A percentile compares a stretch with the other conserved stretches of the same genome.
Conservation (phyloP, 768 basidiomycete genomes). For the Tremella yokohamensis region DNA sequence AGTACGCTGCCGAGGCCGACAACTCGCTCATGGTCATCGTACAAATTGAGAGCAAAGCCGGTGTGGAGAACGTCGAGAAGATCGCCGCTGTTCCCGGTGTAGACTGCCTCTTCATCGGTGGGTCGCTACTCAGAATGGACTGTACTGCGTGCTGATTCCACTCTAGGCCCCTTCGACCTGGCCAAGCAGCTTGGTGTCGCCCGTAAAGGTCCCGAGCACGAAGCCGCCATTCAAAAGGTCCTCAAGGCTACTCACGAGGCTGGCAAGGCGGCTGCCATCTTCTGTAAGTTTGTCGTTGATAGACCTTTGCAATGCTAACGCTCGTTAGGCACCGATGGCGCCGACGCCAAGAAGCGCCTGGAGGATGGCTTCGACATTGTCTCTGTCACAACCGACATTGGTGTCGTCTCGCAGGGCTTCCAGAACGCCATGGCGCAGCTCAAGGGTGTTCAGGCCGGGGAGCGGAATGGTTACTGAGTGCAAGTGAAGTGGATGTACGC, state of each 20-base stretch:
- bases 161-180: conserved; percentile 49
- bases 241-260: conserved; percentile 44
- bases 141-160: neutral
- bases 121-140: neutral
- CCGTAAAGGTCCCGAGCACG: conserved; percentile 45
- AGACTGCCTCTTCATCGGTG: conserved; percentile 50
- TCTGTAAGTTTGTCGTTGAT: conserved; percentile 48
- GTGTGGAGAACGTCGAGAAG: conserved; percentile 48
- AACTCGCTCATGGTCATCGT: conserved; percentile 47
- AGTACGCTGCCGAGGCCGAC: conserved; percentile 45
- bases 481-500: too few species aligned
- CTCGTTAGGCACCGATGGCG: conserved; percentile 30
- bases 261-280: conserved; percentile 49
- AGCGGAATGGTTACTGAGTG: too few species aligned
- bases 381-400: conserved; percentile 37
- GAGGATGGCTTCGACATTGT: conserved; percentile 48
- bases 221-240: conserved; percentile 48
- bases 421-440: conserved; percentile 19
- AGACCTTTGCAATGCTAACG: neutral
- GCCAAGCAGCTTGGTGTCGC: conserved; percentile 44
- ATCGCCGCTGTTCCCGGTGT: conserved; percentile 48
- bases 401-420: conserved; percentile 19
- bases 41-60: conserved; percentile 49
- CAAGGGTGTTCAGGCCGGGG: conserved; percentile 16
- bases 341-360: conserved; percentile 32